phyloP scores from a whole-genome alignment of 345 rosid species.

The Gossypium arboreum region DNA sequence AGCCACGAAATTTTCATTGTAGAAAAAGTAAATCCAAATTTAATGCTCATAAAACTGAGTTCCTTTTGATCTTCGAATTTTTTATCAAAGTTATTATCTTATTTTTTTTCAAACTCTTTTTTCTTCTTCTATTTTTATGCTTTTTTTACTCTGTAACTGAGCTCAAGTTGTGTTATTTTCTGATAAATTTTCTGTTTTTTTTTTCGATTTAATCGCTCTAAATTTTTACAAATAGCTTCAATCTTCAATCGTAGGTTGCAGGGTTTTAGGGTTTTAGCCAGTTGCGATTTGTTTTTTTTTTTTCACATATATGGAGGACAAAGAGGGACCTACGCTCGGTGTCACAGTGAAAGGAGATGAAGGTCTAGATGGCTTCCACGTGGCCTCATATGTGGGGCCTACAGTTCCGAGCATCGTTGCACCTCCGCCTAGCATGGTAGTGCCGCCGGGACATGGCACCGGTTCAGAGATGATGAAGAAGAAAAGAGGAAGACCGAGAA shows the following conservation, averaged over 20 bases:
- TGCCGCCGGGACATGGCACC: constrained; percentile 29
- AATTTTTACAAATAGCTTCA: constrained; percentile 21
- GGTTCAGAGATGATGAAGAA: constrained; percentile 54
- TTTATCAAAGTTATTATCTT: constrained; percentile 15
- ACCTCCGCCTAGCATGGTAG: constrained; percentile 10
- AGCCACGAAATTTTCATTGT: constrained; percentile 19
- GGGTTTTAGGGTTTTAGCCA: constrained; percentile 24
- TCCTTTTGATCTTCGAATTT: constrained; percentile 23
- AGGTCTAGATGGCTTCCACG: constrained; percentile 42
- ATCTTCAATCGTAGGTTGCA: constrained; percentile 26
- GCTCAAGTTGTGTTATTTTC: constrained; percentile 20
- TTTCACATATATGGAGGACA: constrained; percentile 53
- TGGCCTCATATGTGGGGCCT: constrained; percentile 37
- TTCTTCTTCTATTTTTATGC: not conserved
- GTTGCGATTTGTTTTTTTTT: constrained; percentile 6
- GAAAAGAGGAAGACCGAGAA: constrained; percentile 92
- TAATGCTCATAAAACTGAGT: not conserved
- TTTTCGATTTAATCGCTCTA: constrained; percentile 6
- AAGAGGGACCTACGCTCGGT: constrained; percentile 28
- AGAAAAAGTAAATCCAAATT: constrained; percentile 11
- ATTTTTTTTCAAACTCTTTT: not conserved
- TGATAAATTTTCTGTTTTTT: not conserved
- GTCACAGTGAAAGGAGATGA: constrained; percentile 43
- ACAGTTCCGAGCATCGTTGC: constrained; percentile 19
- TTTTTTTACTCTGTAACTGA: constrained; percentile 21